A percentile compares a stretch with the other conserved stretches of the same genome.
These are phyloP conservation scores for Arxiozyma heterogenica DNA, from an alignment of 1,139 yeast genomes.

Conservation along the genomic window DNA sequence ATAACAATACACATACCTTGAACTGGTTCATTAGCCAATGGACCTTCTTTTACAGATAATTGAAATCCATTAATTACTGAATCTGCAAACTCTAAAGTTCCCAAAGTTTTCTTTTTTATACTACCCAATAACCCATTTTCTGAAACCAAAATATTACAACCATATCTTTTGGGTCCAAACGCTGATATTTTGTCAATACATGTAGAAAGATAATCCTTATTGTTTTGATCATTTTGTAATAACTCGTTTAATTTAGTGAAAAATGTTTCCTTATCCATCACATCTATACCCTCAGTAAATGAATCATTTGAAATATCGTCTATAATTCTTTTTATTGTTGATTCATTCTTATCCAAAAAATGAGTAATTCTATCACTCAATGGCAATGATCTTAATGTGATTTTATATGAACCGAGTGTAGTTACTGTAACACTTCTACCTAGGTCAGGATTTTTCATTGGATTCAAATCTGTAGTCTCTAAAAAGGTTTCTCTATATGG, in stretches of 20 bases:
- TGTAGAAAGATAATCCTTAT: conserved; percentile 19
- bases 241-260: conserved; percentile 9
- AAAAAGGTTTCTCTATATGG: conserved; percentile 87
- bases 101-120: conserved; percentile 11
- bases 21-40: conserved; percentile 77
- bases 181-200: conserved; percentile 43
- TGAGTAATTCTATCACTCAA: conserved; percentile 44
- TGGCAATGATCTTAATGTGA: conserved; percentile 46
- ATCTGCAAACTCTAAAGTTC: conserved; percentile 47
- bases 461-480: conserved; percentile 38
- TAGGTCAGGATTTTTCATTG: conserved; percentile 33
- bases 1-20: conserved; percentile 65
- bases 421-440: conserved; percentile 38
- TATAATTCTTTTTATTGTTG: conserved; percentile 31
- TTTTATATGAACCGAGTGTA: conserved; percentile 41
- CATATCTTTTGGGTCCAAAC: conserved; percentile 72
- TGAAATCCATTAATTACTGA: conserved; percentile 78
- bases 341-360: conserved; percentile 44
- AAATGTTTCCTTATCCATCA: conserved; percentile 25
- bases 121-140: conserved; percentile 34
- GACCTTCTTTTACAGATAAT: conserved; percentile 75
- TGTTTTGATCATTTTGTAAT: conserved; percentile 29
- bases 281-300: conserved; percentile 16
- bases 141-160: conserved; percentile 67
- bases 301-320: conserved; percentile 6